Evolutionary conservation across 2,329 filamentous ascomycete species (phyloP).

Genomic region (Hypoxylon sp.): DNA sequence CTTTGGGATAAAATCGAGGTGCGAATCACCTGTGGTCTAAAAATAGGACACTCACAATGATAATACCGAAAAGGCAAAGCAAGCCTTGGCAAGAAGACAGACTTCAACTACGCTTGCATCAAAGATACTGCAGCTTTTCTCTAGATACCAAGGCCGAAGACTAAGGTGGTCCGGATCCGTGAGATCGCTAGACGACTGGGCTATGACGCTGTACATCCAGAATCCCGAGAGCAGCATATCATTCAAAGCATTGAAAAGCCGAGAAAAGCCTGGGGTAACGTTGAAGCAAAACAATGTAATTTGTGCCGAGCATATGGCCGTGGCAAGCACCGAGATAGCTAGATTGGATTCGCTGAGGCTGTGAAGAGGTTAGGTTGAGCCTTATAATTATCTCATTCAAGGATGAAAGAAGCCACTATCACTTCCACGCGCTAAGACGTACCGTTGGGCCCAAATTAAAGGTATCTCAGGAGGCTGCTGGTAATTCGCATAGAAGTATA

Average conservation of each 20-base stretch:
- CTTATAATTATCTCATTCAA: neutral
- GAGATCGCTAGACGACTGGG: slow-evolving; percentile 41
- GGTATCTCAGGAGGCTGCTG: slow-evolving; percentile 39
- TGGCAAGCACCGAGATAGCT: slow-evolving; percentile 33
- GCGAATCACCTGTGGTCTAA: neutral
- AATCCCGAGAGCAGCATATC: slow-evolving; percentile 35
- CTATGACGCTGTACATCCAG: slow-evolving; percentile 38
- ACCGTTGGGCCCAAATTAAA: slow-evolving; percentile 41
- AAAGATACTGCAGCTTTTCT: slow-evolving; percentile 30
- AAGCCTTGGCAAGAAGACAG: slow-evolving; percentile 35
- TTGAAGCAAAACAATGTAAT: slow-evolving; percentile 25
- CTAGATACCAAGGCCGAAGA: slow-evolving; percentile 39
- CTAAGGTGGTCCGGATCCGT: slow-evolving; percentile 37
- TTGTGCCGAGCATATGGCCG: slow-evolving; percentile 21
- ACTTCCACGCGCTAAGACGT: neutral
- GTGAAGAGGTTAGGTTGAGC: slow-evolving; percentile 4
- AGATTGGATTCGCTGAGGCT: slow-evolving; percentile 42
- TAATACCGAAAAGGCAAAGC: slow-evolving; percentile 37
- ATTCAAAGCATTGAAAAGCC: slow-evolving; percentile 20
- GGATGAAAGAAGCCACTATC: neutral
- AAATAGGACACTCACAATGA: slow-evolving; percentile 35
- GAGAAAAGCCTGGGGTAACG: slow-evolving; percentile 14
- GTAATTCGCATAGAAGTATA: slow-evolving; percentile 48
- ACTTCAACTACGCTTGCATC: slow-evolving; percentile 10
- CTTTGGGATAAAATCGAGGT: neutral